phyloP scores from a whole-genome alignment of 1,284 basidiomycete genomes.

The Gomphus bonarii region DNA sequence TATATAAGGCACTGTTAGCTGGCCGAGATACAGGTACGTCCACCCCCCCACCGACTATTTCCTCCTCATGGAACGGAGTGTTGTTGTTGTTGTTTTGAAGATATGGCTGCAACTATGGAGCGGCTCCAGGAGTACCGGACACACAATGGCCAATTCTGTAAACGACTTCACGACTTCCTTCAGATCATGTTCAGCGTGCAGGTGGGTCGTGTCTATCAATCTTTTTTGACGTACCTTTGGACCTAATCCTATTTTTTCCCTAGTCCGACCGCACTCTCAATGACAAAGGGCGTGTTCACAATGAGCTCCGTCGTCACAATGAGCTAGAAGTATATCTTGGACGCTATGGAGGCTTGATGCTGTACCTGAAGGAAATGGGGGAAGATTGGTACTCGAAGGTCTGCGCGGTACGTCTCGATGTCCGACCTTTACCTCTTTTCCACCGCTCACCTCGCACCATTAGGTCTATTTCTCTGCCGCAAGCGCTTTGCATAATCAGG shows the following conservation, averaged over 20 bases:
- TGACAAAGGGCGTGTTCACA: conserved; percentile 18
- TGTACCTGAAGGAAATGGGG: conserved; percentile 95
- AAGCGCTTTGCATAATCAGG: conserved; percentile 70
- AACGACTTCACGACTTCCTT: conserved; percentile 81
- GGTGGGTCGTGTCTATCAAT: conserved; percentile 30
- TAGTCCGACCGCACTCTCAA: conserved; percentile 28
- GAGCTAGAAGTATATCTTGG: conserved; percentile 77
- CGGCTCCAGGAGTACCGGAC: conserved; percentile 82
- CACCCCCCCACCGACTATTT: neutral
- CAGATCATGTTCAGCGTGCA: conserved; percentile 86
- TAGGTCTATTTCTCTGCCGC: conserved; percentile 84
- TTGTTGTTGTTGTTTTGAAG: conserved; percentile 31
- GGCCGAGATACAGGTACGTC: conserved; percentile 72
- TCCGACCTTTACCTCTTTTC: neutral
- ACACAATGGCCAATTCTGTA: conserved; percentile 85
- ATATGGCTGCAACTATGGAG: conserved; percentile 90
- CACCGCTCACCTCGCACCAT: neutral
- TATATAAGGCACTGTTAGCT: conserved; percentile 94
- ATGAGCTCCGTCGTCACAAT: conserved; percentile 39
- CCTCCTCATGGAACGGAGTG: neutral
- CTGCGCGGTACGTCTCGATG: conserved; percentile 61
- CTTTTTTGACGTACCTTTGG: conserved; percentile 3
- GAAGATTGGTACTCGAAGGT: conserved; percentile 74
- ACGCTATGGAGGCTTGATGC: conserved; percentile 80
- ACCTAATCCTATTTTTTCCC: neutral